These are phyloP conservation scores for Thraustochytrium sp. DNA, from an alignment of 352 stramenopile genomes.

Conservation along the genomic window DNA sequence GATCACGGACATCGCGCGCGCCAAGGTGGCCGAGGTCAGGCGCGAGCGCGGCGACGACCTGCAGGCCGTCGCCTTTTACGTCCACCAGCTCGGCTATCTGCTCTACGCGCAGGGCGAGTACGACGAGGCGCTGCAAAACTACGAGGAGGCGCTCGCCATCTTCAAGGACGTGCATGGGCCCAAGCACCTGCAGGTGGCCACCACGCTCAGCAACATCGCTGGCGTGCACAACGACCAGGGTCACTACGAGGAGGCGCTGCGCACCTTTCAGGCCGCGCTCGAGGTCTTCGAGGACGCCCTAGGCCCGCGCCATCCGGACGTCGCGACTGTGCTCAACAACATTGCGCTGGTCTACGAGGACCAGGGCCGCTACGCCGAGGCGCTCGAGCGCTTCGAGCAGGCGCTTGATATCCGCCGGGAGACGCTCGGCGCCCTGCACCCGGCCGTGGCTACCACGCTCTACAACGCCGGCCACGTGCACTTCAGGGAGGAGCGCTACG, in stretches of 20 bases:
- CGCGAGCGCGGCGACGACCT: too few species aligned
- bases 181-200: too few species aligned
- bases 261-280: neutral
- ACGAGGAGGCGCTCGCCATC: too few species aligned
- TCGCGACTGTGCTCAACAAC: neutral
- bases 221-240: neutral
- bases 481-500: neutral
- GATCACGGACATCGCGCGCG: too few species aligned
- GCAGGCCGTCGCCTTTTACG: too few species aligned
- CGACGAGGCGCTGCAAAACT: too few species aligned
- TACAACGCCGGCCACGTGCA: neutral
- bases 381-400: neutral
- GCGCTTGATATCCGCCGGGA: neutral
- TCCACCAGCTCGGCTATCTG: too few species aligned
- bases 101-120: too few species aligned
- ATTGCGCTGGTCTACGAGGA: neutral
- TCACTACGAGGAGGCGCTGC: neutral
- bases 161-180: neutral
- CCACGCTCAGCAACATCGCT: neutral
- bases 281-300: neutral
- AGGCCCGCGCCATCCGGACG: too few species aligned
- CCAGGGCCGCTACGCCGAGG: neutral
- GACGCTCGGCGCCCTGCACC: neutral
- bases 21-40: too few species aligned
- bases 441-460: neutral